Base-by-base conservation (phyloP, 306 rosid species). In the Prinsepia uniflora region DNA sequence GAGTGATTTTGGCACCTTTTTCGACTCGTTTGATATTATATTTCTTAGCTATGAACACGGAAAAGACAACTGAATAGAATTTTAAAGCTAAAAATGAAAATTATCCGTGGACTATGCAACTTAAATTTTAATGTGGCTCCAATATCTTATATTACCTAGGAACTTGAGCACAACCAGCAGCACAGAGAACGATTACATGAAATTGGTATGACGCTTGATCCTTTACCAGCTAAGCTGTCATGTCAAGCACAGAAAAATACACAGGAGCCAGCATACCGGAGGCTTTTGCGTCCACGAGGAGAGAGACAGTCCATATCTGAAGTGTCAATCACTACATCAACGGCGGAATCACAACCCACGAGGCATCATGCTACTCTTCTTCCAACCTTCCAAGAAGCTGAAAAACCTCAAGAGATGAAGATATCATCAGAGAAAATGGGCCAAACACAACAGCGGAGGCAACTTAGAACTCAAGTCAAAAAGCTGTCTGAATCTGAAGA, bases 401-500 rank as follows among this genome's bases (percentile, higher is more conserved):
- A 64, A 64, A 64, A 19, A 39, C 9, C 52, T 63, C 9, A 19
- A 19, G 48, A 63, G 48, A 10, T 19, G 36, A 63, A 43, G 40
- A 44, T 2, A 11, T 43, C 68, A 63, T 39, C 55, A 63, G 18
- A 19, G 36, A 10, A 42, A 63, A 63, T 10, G 2, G 68, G 68
- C 40, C 39, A 43, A 43, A 10, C 52, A 61, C 66, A 61, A 46
- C 66, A 62, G 24, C 66, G 40, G 47, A 40, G 66, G 47, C 66
- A 62, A n/a, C 48, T 62, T 40, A n/a, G 66, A 39, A 14, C 24
- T 62, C 48, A 30, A 62, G 45, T 46, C 10, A 62, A 62, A 40
- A 8, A 3, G 30, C 42, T 20, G 18, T 44, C 68, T 20, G 15
- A 1, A 55, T 55, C 61, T 20, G n/a, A 2, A 52, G 20, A 52